These are phyloP conservation scores for Jaltomata sinuosa DNA, from an alignment of 257 asterid species.

Conservation along the genomic window DNA sequence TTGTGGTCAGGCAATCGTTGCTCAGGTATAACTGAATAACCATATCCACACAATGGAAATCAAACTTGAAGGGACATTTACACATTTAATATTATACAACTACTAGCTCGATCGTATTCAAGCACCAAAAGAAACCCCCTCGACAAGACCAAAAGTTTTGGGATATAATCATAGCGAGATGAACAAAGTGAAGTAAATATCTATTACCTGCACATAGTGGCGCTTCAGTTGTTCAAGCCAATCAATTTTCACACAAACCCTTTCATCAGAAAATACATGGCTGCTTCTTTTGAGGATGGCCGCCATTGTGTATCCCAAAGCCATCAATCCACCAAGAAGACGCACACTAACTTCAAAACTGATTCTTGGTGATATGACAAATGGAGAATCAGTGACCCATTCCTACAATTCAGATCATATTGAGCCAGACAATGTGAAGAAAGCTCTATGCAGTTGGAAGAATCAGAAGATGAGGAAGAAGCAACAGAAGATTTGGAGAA, in stretches of 20 bases:
- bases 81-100: neutral
- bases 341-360: slow-evolving; percentile 97
- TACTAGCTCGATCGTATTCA: neutral
- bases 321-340: slow-evolving; percentile 98
- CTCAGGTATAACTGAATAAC: neutral
- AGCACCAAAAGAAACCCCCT: neutral
- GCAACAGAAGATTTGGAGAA: neutral
- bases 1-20: neutral
- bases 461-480: neutral
- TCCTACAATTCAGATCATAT: slow-evolving; percentile 43
- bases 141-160: neutral
- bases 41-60: neutral
- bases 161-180: neutral
- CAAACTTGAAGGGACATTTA: neutral
- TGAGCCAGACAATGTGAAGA: neutral
- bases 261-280: slow-evolving; percentile 73
- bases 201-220: slow-evolving; percentile 74
- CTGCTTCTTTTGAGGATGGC: slow-evolving; percentile 93
- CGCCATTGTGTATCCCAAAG: slow-evolving; percentile 96
- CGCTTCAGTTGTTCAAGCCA: slow-evolving; percentile 93
- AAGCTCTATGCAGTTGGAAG: neutral
- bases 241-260: slow-evolving; percentile 86
- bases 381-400: slow-evolving; percentile 94
- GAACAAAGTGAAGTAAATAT: neutral
- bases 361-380: slow-evolving; percentile 98